Evolutionary conservation across 2,329 filamentous ascomycete genomes (phyloP).

Genomic region (Talaromyces sp.): DNA sequence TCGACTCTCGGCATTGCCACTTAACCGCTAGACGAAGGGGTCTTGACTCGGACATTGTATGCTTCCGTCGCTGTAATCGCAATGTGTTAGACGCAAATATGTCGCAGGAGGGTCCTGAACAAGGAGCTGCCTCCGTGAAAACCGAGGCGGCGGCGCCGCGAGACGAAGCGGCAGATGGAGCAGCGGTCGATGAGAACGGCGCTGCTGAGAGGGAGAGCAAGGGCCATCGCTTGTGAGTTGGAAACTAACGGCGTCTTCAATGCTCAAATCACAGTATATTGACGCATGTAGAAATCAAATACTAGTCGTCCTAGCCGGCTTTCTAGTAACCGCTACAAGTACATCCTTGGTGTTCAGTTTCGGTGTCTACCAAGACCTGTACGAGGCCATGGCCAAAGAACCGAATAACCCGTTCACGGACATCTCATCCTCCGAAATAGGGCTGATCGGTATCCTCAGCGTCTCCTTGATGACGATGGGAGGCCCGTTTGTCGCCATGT

Average conservation of each 20-base stretch:
- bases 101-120: background rate
- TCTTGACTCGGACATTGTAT: background rate
- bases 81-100: background rate
- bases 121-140: background rate
- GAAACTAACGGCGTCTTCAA: background rate
- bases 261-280: no score
- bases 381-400: background rate
- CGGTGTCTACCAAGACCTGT: constrained; percentile 39
- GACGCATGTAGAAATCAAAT: background rate
- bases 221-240: background rate
- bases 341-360: constrained; percentile 40
- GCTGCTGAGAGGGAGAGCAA: background rate
- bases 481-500: background rate
- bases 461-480: background rate
- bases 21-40: background rate
- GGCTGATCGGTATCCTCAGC: background rate
- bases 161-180: no score
- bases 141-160: background rate
- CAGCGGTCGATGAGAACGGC: background rate
- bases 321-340: constrained; percentile 21
- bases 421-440: background rate
- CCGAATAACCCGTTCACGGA: background rate
- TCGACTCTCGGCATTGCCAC: background rate
- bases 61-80: background rate
- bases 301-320: background rate